These are phyloP conservation scores for Trametes pubescens DNA, from an alignment of 1,284 basidiomycete genomes.

Conservation along the genomic window DNA sequence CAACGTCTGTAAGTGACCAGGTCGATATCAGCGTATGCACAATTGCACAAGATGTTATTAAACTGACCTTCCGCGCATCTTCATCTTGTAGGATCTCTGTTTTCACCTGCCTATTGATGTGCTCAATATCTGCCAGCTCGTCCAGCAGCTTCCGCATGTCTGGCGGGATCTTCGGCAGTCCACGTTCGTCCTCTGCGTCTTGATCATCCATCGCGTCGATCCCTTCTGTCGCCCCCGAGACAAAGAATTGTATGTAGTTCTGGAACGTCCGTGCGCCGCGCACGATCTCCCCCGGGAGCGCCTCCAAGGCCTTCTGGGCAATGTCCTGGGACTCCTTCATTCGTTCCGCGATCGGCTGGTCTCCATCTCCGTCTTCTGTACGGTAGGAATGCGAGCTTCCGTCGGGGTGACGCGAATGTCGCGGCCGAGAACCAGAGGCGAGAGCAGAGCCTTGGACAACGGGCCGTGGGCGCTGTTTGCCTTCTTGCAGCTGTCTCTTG, in stretches of 20 bases:
- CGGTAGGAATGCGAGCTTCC: neutral
- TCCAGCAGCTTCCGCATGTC: constrained; percentile 54
- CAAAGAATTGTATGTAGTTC: constrained; percentile 55
- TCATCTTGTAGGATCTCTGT: constrained; percentile 57
- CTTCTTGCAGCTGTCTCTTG: constrained; percentile 31
- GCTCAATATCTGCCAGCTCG: constrained; percentile 52
- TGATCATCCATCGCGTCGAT: constrained; percentile 18
- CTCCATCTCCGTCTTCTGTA: constrained; percentile 5
- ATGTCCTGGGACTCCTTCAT: constrained; percentile 32
- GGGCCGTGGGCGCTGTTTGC: constrained; percentile 23
- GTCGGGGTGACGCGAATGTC: neutral
- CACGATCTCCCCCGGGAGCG: constrained; percentile 58
- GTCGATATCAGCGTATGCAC: neutral
- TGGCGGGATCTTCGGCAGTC: constrained; percentile 43
- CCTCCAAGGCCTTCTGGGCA: constrained; percentile 51
- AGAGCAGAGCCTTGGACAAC: neutral
- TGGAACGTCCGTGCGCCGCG: constrained; percentile 54
- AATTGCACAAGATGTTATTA: neutral
- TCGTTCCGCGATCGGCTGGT: constrained; percentile 11
- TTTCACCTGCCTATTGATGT: constrained; percentile 50
- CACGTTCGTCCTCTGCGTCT: constrained; percentile 26
- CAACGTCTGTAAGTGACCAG: constrained; percentile 50
- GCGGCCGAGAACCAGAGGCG: neutral
- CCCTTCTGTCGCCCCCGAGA: constrained; percentile 23
- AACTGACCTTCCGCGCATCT: constrained; percentile 57